These are phyloP conservation scores for Erysimum cheiri DNA, from an alignment of 441 rosid species.

Conservation along the genomic window DNA sequence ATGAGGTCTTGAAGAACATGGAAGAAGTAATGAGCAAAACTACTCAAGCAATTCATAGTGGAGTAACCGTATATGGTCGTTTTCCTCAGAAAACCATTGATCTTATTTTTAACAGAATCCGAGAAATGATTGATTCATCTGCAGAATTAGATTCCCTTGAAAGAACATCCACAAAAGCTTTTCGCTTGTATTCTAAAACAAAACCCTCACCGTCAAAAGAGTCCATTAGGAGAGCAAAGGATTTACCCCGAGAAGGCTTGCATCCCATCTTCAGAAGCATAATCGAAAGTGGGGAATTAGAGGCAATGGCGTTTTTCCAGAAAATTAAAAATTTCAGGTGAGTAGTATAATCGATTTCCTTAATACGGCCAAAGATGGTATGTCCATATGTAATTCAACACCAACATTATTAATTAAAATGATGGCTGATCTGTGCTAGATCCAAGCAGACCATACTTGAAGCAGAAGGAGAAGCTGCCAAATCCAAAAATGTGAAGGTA, in stretches of 20 bases:
- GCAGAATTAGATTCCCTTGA: conserved; percentile 75
- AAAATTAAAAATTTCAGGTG: conserved; percentile 87
- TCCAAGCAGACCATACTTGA: conserved; percentile 98
- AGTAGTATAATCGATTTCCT: conserved; percentile 10
- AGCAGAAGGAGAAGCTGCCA: conserved; percentile 94
- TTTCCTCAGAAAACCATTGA: conserved; percentile 85
- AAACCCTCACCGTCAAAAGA: conserved; percentile 88
- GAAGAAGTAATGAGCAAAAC: conserved; percentile 76
- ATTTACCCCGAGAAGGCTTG: conserved; percentile 80
- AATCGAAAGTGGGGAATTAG: conserved; percentile 82
- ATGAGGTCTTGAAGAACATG: conserved; percentile 83
- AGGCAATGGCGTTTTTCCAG: conserved; percentile 90
- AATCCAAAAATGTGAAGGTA: conserved; percentile 76
- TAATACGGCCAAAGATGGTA: neutral
- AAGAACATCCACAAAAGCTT: conserved; percentile 82
- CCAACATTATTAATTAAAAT: conserved; percentile 17
- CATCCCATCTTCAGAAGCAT: conserved; percentile 85
- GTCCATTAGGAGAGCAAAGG: conserved; percentile 86
- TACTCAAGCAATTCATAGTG: conserved; percentile 71
- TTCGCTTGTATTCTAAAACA: conserved; percentile 84
- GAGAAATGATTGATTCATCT: conserved; percentile 77
- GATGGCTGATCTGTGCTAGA: conserved; percentile 54
- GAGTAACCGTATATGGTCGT: conserved; percentile 92
- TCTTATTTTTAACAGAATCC: conserved; percentile 78
- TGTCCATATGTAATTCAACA: neutral